Evolutionary conservation across 129 eudicot genomes (phyloP), one percentile per base, ranked within the genome.

Genomic region (Logfia minima): DNA sequence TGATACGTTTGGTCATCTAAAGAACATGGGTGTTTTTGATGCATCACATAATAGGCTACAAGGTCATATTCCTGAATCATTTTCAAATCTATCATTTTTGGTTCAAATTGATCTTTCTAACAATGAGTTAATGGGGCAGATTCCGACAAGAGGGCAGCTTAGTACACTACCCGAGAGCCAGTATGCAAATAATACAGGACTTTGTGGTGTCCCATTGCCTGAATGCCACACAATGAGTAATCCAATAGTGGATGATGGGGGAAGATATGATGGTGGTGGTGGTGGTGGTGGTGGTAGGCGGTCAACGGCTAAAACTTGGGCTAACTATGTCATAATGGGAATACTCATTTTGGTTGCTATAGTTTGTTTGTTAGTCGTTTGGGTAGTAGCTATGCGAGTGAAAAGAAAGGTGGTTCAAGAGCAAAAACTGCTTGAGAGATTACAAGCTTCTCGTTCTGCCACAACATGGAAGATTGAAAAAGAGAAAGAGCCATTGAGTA

Each of bases 391-490:
- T 14, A 80, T 94, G 88, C 91, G 90, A 16, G 90, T 93, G 8
- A 84, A 91, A 56, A 74, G 86, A 24, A 84, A 71, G 67, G 96
- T 87, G 76, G 87, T 85, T 8, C 89, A 83, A 68, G 96, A 86
- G 24, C 86, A 82, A 48, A 89, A 86, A 72, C 83, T 94, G 93
- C 91, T 93, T 4, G 84, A 72, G 67, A 84, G 84, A 56, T 68
- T 94, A 32, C 90, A 86, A 75, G 98, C 90, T 21, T 77, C 90
- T 24, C 86, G 85, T 26, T 88, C 93, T 1, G 98, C 97, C 58
- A 93, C 97, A 8, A 88, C 98, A 3, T 93, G 98, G 98, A 87
- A 90, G 81, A 93, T 93, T 26, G 98, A 93, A 75, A 93, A 93
- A 78, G 97, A 93, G 83, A 93, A 86, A 71, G 98, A 92, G 81